Evolutionary conservation across 2,329 filamentous ascomycete species (phyloP), one percentile per base, ranked within the genome.

Genomic region (Fusarium gaditjirri): DNA sequence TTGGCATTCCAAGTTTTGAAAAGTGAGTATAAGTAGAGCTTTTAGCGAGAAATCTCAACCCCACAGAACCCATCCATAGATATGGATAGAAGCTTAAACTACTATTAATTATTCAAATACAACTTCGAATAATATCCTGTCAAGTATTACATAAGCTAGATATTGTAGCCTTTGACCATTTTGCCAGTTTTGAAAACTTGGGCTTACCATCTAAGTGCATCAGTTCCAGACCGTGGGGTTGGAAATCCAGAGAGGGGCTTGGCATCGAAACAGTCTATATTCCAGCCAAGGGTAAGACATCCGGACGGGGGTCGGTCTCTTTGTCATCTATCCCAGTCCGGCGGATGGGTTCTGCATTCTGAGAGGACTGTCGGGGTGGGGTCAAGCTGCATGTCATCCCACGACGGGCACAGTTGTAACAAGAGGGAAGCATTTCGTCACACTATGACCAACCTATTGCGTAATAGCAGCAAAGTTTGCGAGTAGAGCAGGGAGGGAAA

Each of bases 331-430:
- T 21, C 5, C 12, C 8, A 21, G 12, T 2, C 23, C 2, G 8
- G 0, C 12, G 0, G 17, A 21, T 4, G 8, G 17, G 8, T 4
- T 14, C 11, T 7, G 12, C 21, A 17, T 44, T 21, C 8, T 44
- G 12, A 14, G 25, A 8, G 5, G 42, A 21, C 17, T 21, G 42
- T 7, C 27, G 17, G 7, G 42, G 8, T 21, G 17, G 9, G 17
- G 25, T 10, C 42, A 21, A 6, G 25, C 23, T 44, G 11, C 42
- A 44, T 14, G 42, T 10, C 5, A 44, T 44, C 5, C 23, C 42
- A 7, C 8, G 42, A 6, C 8, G 23, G 25, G 25, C 42, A 27
- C 42, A 44, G 3, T 44, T 44, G 5, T 27, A 27, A 12, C 42
- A 44, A 5, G 5, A 44, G 0, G 17, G 42, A 21, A 7, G 12